A percentile compares a stretch with the other conserved stretches of the same genome.
Evolutionary conservation across 805 yeast species (phyloP).

Genomic region (Clavispora vitiphila): DNA sequence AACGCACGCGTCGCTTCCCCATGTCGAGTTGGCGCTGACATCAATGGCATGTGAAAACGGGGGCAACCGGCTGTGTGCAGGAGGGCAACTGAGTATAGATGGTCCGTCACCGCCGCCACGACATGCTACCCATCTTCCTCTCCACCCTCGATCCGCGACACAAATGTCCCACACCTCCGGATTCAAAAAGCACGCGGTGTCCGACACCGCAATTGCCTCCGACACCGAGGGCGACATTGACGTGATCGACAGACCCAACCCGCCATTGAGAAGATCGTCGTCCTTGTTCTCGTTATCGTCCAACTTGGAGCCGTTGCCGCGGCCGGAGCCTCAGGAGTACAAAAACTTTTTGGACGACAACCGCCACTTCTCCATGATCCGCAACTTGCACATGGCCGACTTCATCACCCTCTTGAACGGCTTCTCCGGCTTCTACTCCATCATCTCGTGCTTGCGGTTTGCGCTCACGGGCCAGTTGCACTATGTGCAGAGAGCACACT

Average conservation of each 20-base stretch:
- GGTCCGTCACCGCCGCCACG: background rate
- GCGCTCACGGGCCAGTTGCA: constrained; percentile 64
- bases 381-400: constrained; percentile 92
- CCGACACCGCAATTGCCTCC: constrained; percentile 32
- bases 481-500: constrained; percentile 82
- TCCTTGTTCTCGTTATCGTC: constrained; percentile 51
- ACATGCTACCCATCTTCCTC: too few relatives aligned
- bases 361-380: constrained; percentile 79
- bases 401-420: constrained; percentile 93
- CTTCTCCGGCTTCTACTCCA: constrained; percentile 87
- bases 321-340: constrained; percentile 74
- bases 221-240: constrained; percentile 32
- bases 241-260: constrained; percentile 17
- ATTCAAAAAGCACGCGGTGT: constrained; percentile 13
- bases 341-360: constrained; percentile 75
- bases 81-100: background rate
- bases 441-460: constrained; percentile 79
- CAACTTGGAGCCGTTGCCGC: constrained; percentile 58
- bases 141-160: too few relatives aligned
- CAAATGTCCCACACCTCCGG: constrained; percentile 20
- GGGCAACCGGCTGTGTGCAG: background rate
- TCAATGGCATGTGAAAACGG: background rate
- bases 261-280: constrained; percentile 46
- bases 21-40: background rate
- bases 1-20: too few relatives aligned